Base-by-base conservation (phyloP, 139 green algal species). In the Chlorella sp. region DNA sequence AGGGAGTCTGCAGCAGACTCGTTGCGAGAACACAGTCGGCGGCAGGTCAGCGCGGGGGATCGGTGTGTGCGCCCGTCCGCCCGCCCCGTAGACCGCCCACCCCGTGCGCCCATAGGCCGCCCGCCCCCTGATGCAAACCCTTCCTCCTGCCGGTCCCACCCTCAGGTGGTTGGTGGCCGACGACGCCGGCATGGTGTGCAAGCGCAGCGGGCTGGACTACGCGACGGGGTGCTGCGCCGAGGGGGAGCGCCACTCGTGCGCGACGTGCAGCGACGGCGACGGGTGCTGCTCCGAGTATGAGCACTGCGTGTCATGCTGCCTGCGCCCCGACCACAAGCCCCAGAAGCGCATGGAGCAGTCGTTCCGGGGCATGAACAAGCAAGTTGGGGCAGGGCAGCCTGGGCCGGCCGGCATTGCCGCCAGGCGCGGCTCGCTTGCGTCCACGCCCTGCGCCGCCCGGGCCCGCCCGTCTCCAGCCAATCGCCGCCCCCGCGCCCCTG, bases 231-330 rank as follows among this genome's bases (percentile, higher is more conserved):
- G 91, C 84, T 96, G 91, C 74, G 63, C 11, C 12, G 25, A 35
- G 2, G 89, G 89, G 19, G 58, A 83, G 9, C 74, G 84, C 45
- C 84, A 93, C 71, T 74, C 61, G 17, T 95, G 90, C 56, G 53
- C 88, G 19, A 91, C 53, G 82, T 92, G 66, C 33, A 4, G 29
- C 68, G 50, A 31, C 46, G 29, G n/a, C 1, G 89, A 93, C 82
- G 71, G 64, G 25, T 96, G 92, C 84, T 96, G 92, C 76, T 67
- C 81, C 1, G 79, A 85, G 42, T 94, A 89, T 67, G 91, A 95
- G 73, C 62, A 86, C 45, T 96, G 92, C 63, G 88, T 96, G 15
- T 94, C 92, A 0, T 96, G 92, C 82, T 96, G 92, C 77, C 67
- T 95, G 68, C 60, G 67, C 0, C 90, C 92, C 0, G 36, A 76